Percentiles rank a stretch among this genome's conserved stretches.
These are phyloP conservation scores for Candida tunisiensis DNA, from an alignment of 1,139 yeast species.

Conservation along the genomic window DNA sequence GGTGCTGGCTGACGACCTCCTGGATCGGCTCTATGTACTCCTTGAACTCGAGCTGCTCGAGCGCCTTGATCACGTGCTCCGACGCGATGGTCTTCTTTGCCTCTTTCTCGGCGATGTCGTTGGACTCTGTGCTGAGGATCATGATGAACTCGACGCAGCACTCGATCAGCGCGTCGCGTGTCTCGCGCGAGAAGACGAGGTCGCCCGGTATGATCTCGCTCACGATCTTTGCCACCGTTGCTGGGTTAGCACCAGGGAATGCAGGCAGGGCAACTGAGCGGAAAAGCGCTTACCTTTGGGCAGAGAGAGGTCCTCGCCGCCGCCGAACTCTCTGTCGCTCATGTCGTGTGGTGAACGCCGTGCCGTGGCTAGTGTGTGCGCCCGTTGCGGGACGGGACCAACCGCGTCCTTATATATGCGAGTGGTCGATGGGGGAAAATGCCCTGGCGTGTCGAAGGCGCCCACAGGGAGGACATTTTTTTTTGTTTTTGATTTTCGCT, in stretches of 20 bases:
- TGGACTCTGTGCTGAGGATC: slow-evolving; percentile 85
- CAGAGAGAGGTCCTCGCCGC: slow-evolving; percentile 23
- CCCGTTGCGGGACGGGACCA: too few relatives aligned
- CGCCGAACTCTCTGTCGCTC: too few relatives aligned
- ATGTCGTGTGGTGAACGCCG: too few relatives aligned
- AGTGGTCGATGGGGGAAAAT: too few relatives aligned
- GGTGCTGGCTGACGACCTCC: slow-evolving; percentile 71
- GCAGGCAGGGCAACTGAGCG: neutral
- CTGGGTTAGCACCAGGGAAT: slow-evolving; percentile 18
- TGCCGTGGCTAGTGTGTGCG: too few relatives aligned
- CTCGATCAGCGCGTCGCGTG: slow-evolving; percentile 88
- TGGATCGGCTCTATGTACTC: slow-evolving; percentile 74
- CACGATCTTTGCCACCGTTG: slow-evolving; percentile 91
- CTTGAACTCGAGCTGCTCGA: slow-evolving; percentile 73
- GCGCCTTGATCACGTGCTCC: slow-evolving; percentile 87
- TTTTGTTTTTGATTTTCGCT: too few relatives aligned
- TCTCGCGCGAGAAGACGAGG: slow-evolving; percentile 78
- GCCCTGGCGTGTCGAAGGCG: too few relatives aligned
- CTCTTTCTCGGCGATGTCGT: slow-evolving; percentile 93
- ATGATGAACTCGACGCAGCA: slow-evolving; percentile 93
- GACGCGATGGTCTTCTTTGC: slow-evolving; percentile 93
- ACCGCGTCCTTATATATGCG: too few relatives aligned
- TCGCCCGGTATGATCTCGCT: slow-evolving; percentile 81
- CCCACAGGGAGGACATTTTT: too few relatives aligned
- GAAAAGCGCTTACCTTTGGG: slow-evolving; percentile 19